phyloP scores from a whole-genome alignment of 1,284 basidiomycete species.

The Cutaneotrichosporon daszewskae region DNA sequence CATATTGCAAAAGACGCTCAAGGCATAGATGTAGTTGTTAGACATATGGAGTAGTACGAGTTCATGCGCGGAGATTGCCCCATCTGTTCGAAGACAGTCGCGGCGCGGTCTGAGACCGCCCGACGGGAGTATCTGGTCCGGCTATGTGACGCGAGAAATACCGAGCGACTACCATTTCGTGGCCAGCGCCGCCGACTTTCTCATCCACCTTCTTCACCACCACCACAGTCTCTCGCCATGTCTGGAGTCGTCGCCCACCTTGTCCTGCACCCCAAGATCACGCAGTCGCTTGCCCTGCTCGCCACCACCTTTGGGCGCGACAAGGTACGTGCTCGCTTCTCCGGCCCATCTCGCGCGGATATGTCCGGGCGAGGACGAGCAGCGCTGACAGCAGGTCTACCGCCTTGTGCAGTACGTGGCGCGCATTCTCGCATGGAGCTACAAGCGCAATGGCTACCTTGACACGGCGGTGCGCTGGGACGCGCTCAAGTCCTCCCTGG shows the following conservation, averaged over 20 bases:
- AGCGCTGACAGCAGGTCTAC: slow-evolving; percentile 61
- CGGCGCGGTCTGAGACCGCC: too few relatives aligned
- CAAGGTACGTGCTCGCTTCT: slow-evolving; percentile 56
- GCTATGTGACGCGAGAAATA: too few relatives aligned
- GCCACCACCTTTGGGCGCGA: slow-evolving; percentile 79
- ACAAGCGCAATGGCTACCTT: slow-evolving; percentile 60
- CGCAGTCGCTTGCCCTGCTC: slow-evolving; percentile 68
- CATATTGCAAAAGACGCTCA: slow-evolving; percentile 51
- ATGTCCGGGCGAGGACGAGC: neutral
- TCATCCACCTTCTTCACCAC: neutral
- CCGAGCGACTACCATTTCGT: too few relatives aligned
- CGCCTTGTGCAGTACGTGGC: slow-evolving; percentile 88
- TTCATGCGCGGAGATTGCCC: too few relatives aligned
- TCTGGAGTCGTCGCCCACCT: slow-evolving; percentile 64
- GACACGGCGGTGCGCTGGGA: slow-evolving; percentile 66
- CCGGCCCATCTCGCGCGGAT: neutral
- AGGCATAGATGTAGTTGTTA: slow-evolving; percentile 8
- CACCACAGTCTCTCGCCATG: slow-evolving; percentile 22
- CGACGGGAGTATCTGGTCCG: neutral
- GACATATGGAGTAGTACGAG: too few relatives aligned
- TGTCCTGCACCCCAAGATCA: slow-evolving; percentile 68
- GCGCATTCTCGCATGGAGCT: slow-evolving; percentile 81
- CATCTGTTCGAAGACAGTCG: too few relatives aligned
- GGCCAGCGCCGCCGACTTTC: too few relatives aligned
- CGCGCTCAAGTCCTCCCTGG: slow-evolving; percentile 72